Percentiles rank a stretch among this genome's conserved stretches.
phyloP scores from a whole-genome alignment of 169 alveolate genomes.

The Eimeria tenella region DNA sequence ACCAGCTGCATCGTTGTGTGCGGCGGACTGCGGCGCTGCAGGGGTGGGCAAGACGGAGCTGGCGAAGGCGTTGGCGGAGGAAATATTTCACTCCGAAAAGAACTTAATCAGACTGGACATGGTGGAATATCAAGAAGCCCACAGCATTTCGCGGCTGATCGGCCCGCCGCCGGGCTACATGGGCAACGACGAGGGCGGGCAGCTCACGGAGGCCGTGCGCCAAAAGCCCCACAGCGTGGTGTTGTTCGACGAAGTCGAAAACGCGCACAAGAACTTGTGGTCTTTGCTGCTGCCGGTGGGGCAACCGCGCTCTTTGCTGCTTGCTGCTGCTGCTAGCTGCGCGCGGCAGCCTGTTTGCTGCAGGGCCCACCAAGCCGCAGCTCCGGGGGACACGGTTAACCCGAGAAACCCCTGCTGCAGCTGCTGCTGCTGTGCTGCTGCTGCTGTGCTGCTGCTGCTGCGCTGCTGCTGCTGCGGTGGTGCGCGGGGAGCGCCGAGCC shows the following conservation, averaged over 20 bases:
- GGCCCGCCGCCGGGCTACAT: constrained; percentile 96
- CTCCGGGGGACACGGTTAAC: not conserved
- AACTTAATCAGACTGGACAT: constrained; percentile 90
- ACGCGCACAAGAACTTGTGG: constrained; percentile 77
- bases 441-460: too few relatives aligned
- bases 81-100: constrained; percentile 85
- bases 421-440: not conserved
- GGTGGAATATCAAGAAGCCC: constrained; percentile 94
- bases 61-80: constrained; percentile 90
- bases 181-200: constrained; percentile 93
- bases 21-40: constrained; percentile 23
- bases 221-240: constrained; percentile 92
- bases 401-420: not conserved
- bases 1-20: not conserved
- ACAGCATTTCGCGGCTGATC: constrained; percentile 90
- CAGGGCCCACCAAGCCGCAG: too few relatives aligned
- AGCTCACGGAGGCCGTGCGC: constrained; percentile 93
- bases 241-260: constrained; percentile 92
- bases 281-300: constrained; percentile 47
- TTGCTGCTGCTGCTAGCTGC: too few relatives aligned
- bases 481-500: too few relatives aligned
- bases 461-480: too few relatives aligned
- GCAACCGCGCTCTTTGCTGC: not conserved
- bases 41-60: constrained; percentile 93
- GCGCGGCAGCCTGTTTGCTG: not conserved